Evolutionary conservation across 257 asterid species (phyloP), one percentile per base, ranked within the genome.

Genomic region (Lycium ferocissimum): DNA sequence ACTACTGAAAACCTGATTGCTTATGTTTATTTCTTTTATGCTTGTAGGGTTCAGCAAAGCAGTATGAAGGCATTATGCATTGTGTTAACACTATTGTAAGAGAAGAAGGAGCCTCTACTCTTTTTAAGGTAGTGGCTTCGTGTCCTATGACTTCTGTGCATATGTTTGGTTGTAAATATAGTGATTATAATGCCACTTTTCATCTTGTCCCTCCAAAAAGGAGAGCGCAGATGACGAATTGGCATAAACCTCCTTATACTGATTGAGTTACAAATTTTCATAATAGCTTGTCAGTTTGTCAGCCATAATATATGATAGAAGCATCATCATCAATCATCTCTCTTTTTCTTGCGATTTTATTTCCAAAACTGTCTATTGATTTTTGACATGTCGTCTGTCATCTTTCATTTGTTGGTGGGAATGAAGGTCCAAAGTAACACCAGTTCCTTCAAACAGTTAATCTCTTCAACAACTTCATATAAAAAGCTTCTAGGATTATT

Each of bases 81-180:
- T 93, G 97, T 66, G 81, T 92, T 59, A 65, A 84, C 45, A 91
- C 92, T 49, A 91, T 92, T 58, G 84, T 75, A 11, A 89, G 78
- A 88, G 94, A 93, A 79, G 97, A 93, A 87, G 94, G 97, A 72
- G 75, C 91, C 65, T 87, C 93, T 43, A 87, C 93, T 54, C 89
- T 93, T 79, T 79, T 93, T 80, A 89, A 89, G 94, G 96, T 93
- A 69, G 47, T 87, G 17, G 22, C 47, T 85, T 83, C 20, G 62
- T 71, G 43, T 58, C 79, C 85, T 85, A 53, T 45, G 69, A 59
- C 13, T 67, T 63, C n/a, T 37, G 70, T 86, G 78, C 76, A 43
- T 14, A 13, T 20, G 71, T 9, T 69, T 49, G 66, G 5, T 84
- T 61, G 12, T 3, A 13, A 62, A 66, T 5, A n/a, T 22, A 75